Conservation (phyloP, 2,329 filamentous ascomycete genomes). For the Venturia pyrina region DNA sequence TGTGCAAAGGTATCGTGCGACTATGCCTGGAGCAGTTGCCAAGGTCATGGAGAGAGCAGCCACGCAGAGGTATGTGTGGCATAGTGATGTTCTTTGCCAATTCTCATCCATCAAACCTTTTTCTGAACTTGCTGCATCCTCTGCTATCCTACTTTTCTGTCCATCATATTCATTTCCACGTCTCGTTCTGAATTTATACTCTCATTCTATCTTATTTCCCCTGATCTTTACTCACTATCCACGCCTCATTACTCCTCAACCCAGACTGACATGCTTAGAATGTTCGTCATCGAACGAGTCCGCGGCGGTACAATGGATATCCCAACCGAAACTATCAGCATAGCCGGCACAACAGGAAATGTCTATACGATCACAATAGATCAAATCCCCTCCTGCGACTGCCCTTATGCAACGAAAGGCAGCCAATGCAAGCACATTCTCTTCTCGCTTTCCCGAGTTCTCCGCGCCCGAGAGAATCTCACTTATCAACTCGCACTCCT, state of each 20-base stretch:
- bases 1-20: conserved; percentile 20
- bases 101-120: not conserved
- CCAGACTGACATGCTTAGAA: conserved; percentile 17
- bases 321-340: conserved; percentile 43
- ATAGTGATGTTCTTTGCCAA: no score
- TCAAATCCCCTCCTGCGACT: conserved; percentile 41
- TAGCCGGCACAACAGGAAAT: conserved; percentile 53
- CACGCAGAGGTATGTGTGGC: conserved; percentile 31
- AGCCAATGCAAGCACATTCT: conserved; percentile 54
- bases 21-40: conserved; percentile 36
- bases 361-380: conserved; percentile 48
- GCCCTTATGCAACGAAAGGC: conserved; percentile 44
- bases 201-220: not conserved
- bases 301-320: conserved; percentile 33
- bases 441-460: conserved; percentile 44
- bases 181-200: not conserved
- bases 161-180: not conserved
- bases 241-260: not conserved
- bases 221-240: not conserved
- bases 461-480: conserved; percentile 46
- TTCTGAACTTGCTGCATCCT: not conserved
- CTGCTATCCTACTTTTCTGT: not conserved
- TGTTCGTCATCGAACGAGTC: conserved; percentile 47
- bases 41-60: conserved; percentile 38
- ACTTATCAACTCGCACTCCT: conserved; percentile 52